A percentile compares a stretch with the other conserved stretches of the same genome.
phyloP scores from a whole-genome alignment of 371 early-diverging fungal species.

The Umbelopsis sp. region DNA sequence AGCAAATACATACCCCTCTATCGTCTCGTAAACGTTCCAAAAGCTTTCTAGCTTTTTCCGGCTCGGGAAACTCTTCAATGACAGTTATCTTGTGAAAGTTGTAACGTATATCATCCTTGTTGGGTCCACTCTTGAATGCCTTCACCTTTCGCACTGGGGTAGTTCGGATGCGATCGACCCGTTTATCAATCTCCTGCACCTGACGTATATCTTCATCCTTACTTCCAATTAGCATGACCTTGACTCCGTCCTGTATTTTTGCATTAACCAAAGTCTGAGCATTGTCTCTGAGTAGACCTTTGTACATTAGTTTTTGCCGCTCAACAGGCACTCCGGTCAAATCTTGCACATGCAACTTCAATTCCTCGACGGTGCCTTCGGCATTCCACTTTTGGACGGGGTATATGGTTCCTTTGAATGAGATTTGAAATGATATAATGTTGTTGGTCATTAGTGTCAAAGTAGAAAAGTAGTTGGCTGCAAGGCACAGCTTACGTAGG shows the following conservation, averaged over 20 bases:
- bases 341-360: slow-evolving; percentile 42
- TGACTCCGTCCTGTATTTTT: slow-evolving; percentile 31
- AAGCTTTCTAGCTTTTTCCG: slow-evolving; percentile 63
- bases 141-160: slow-evolving; percentile 20
- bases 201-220: slow-evolving; percentile 41
- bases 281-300: slow-evolving; percentile 48
- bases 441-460: neutral
- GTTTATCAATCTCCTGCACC: slow-evolving; percentile 44
- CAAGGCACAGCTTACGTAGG: neutral
- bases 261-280: slow-evolving; percentile 22
- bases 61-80: slow-evolving; percentile 63
- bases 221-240: slow-evolving; percentile 62
- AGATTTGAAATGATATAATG: slow-evolving; percentile 28
- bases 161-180: slow-evolving; percentile 37
- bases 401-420: slow-evolving; percentile 44
- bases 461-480: neutral
- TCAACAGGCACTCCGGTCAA: slow-evolving; percentile 42
- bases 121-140: slow-evolving; percentile 17
- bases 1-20: slow-evolving; percentile 49
- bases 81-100: slow-evolving; percentile 73
- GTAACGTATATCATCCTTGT: slow-evolving; percentile 46
- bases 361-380: slow-evolving; percentile 31
- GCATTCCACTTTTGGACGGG: slow-evolving; percentile 28
- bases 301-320: slow-evolving; percentile 55
- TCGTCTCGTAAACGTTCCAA: slow-evolving; percentile 74